Conservation (phyloP, 1,284 basidiomycete genomes). For the Taiwanofungus camphoratus region DNA sequence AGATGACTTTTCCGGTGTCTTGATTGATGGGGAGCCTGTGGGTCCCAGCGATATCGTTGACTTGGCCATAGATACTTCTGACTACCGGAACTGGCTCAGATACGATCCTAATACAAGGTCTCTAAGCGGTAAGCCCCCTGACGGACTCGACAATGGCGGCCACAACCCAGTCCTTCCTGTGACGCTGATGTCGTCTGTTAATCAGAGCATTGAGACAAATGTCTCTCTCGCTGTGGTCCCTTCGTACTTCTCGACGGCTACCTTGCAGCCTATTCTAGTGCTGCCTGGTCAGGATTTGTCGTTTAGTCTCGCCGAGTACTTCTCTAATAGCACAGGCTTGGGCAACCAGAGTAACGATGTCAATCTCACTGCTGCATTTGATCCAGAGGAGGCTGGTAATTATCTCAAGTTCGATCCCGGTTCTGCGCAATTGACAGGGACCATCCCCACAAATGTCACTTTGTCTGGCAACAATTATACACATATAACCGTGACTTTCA, state of each 20-base stretch:
- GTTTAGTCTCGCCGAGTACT: conserved; percentile 46
- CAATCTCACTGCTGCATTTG: conserved; percentile 46
- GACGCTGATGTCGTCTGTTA: conserved; percentile 53
- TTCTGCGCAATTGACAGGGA: conserved; percentile 44
- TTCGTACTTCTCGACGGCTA: conserved; percentile 60
- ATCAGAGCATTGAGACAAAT: conserved; percentile 60
- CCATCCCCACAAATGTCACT: conserved; percentile 38
- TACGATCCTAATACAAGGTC: conserved; percentile 52
- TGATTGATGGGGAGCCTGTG: conserved; percentile 55
- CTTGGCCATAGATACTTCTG: conserved; percentile 53
- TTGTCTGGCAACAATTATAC: conserved; percentile 16
- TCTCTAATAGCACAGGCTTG: conserved; percentile 40
- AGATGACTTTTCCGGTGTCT: conserved; percentile 53
- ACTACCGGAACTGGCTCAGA: conserved; percentile 53
- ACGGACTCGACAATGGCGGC: conserved; percentile 25
- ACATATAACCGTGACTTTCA: conserved; percentile 50
- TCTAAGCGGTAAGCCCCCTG: conserved; percentile 60
- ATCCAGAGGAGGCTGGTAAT: conserved; percentile 39
- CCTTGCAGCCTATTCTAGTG: conserved; percentile 50
- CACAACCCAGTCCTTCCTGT: conserved; percentile 49
- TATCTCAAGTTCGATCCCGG: conserved; percentile 47
- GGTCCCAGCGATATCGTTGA: conserved; percentile 45
- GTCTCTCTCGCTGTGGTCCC: conserved; percentile 59
- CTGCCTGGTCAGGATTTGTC: conserved; percentile 39
- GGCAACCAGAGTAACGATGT: conserved; percentile 33